These are phyloP conservation scores for Marasmius sp. DNA, from an alignment of 1,284 basidiomycete species.

Conservation along the genomic window DNA sequence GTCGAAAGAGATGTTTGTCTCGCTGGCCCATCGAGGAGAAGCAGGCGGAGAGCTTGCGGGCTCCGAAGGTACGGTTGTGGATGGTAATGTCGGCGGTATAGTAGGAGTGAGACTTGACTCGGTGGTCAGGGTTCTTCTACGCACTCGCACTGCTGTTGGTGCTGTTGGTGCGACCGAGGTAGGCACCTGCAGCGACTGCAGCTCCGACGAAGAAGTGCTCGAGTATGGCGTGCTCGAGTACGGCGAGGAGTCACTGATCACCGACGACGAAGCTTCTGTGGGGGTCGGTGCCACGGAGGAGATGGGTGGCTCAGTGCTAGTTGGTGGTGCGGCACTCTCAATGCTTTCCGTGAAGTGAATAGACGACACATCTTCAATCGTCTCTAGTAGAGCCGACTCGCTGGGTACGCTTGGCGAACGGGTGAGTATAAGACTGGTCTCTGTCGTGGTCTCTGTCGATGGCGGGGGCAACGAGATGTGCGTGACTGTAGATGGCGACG, in stretches of 20 bases:
- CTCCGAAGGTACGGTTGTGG: conserved; percentile 5
- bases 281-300: background rate
- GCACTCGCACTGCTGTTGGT: background rate
- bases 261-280: background rate
- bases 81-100: conserved; percentile 8
- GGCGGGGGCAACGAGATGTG: conserved; percentile 8
- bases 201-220: background rate
- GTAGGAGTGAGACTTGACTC: conserved; percentile 9
- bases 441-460: conserved; percentile 8
- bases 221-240: conserved; percentile 3
- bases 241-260: background rate
- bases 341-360: background rate
- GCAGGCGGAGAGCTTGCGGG: conserved; percentile 5
- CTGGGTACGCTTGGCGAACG: conserved; percentile 6
- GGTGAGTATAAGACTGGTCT: conserved; percentile 2
- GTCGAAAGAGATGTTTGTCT: conserved; percentile 67
- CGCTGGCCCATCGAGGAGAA: conserved; percentile 46
- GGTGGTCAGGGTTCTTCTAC: background rate
- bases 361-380: background rate
- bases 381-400: background rate
- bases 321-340: background rate
- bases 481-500: conserved; percentile 10
- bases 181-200: background rate
- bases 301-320: conserved; percentile 5
- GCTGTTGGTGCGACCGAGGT: background rate